phyloP scores from a whole-genome alignment of 306 rosid genomes.

The Potentilla sterilis region DNA sequence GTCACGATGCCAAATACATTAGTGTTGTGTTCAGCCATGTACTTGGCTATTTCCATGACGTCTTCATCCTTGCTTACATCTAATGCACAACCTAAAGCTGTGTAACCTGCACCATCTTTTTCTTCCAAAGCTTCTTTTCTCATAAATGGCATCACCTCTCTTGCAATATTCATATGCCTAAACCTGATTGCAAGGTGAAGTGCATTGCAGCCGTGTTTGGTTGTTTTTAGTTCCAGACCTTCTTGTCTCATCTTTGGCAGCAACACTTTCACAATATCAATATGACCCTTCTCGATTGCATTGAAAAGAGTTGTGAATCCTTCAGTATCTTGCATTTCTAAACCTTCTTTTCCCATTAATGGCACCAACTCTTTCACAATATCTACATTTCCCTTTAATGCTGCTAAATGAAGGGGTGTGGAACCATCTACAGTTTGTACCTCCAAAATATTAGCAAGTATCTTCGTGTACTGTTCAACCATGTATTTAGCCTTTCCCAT shows the following conservation, averaged over 20 bases:
- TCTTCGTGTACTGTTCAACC: neutral
- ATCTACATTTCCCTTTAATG: neutral
- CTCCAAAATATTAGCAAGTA: neutral
- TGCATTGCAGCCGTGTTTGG: rapidly evolving
- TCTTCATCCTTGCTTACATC: neutral
- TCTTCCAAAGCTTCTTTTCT: neutral
- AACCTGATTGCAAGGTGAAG: rapidly evolving
- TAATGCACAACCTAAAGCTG: neutral
- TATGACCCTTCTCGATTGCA: neutral
- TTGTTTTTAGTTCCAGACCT: neutral
- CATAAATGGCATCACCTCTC: neutral
- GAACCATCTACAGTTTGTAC: neutral
- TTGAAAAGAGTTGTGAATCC: neutral
- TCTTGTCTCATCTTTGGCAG: neutral
- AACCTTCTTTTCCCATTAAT: neutral
- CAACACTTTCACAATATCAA: neutral
- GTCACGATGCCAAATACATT: neutral
- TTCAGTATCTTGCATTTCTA: neutral
- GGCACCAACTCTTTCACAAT: neutral
- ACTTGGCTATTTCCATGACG: too few relatives aligned
- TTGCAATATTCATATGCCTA: neutral
- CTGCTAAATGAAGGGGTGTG: neutral
- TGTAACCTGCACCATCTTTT: rapidly evolving
- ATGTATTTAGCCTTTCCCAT: neutral
- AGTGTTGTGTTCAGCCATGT: neutral